Evolutionary conservation across 768 basidiomycete species (phyloP).

Genomic region (Kwoniella pini): DNA sequence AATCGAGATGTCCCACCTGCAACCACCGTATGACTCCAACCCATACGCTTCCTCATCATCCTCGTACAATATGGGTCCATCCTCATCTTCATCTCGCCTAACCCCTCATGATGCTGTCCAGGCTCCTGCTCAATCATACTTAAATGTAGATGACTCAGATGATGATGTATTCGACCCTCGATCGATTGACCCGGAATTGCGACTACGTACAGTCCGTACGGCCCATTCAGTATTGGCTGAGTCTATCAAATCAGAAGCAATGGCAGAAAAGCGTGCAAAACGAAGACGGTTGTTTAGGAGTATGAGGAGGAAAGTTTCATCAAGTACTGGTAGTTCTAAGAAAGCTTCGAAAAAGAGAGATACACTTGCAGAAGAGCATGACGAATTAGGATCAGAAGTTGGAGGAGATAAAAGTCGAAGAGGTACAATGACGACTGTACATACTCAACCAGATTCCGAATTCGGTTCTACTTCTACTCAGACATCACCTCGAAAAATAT

Average conservation of each 20-base stretch:
- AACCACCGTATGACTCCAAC: conserved; percentile 2
- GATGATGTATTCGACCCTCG: conserved; percentile 35
- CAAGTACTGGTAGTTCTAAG: conserved; percentile 14
- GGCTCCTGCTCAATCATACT: conserved; percentile 11
- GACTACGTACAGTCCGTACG: conserved; percentile 87
- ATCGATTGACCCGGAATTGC: conserved; percentile 71
- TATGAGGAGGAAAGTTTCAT: conserved; percentile 32
- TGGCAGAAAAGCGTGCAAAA: conserved; percentile 54
- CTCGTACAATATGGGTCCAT: conserved; percentile 7
- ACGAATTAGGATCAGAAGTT: background rate
- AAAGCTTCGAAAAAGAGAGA: conserved; percentile 17
- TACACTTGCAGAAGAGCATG: background rate
- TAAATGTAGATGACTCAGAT: conserved; percentile 19
- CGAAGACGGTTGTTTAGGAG: conserved; percentile 35
- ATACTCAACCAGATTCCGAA: background rate
- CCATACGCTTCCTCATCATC: conserved; percentile 15
- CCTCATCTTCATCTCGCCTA: conserved; percentile 15
- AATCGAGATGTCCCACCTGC: conserved; percentile 1
- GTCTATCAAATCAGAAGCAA: conserved; percentile 70
- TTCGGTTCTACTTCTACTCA: background rate
- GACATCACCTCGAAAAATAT: background rate
- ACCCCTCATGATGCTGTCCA: background rate
- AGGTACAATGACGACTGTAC: conserved; percentile 8
- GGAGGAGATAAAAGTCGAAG: conserved; percentile 5
- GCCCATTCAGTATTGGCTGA: conserved; percentile 88